Percentiles rank a stretch among this genome's conserved stretches.
These are phyloP conservation scores for Malassezia sp. DNA, from an alignment of 1,284 basidiomycete species.

Conservation along the genomic window DNA sequence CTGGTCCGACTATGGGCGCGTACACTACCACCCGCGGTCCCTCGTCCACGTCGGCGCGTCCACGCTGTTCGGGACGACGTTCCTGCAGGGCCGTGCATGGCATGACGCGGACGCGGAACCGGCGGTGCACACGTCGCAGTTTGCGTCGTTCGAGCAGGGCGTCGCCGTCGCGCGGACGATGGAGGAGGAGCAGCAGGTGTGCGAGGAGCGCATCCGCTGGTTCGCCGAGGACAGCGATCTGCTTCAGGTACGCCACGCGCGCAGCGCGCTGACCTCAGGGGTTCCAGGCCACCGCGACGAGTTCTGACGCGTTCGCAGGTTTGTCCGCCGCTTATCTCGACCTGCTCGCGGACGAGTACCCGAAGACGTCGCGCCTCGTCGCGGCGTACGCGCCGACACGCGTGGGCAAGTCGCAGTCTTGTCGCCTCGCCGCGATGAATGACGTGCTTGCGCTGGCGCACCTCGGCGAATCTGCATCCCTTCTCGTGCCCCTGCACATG, in stretches of 20 bases:
- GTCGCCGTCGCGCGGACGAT: conserved; percentile 18
- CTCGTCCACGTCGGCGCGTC: conserved; percentile 23
- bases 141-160: conserved; percentile 30
- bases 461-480: conserved; percentile 21
- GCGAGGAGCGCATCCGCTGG: conserved; percentile 36
- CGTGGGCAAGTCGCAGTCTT: conserved; percentile 3
- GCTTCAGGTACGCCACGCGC: too few species aligned
- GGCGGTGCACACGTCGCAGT: conserved; percentile 3
- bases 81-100: too few species aligned
- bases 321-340: conserved; percentile 24
- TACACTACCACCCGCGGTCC: conserved; percentile 29
- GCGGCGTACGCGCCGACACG: background rate
- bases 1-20: conserved; percentile 38
- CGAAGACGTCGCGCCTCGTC: conserved; percentile 27
- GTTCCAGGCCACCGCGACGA: conserved; percentile 27
- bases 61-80: conserved; percentile 9
- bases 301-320: conserved; percentile 33
- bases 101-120: too few species aligned
- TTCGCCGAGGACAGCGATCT: conserved; percentile 38
- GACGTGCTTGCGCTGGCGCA: conserved; percentile 21
- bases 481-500: conserved; percentile 20
- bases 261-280: too few species aligned
- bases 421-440: conserved; percentile 26
- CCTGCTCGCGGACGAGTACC: conserved; percentile 31
- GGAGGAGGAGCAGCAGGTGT: conserved; percentile 25